Base-by-base conservation (phyloP, 352 stramenopile species). In the Pythium rishiriense region DNA sequence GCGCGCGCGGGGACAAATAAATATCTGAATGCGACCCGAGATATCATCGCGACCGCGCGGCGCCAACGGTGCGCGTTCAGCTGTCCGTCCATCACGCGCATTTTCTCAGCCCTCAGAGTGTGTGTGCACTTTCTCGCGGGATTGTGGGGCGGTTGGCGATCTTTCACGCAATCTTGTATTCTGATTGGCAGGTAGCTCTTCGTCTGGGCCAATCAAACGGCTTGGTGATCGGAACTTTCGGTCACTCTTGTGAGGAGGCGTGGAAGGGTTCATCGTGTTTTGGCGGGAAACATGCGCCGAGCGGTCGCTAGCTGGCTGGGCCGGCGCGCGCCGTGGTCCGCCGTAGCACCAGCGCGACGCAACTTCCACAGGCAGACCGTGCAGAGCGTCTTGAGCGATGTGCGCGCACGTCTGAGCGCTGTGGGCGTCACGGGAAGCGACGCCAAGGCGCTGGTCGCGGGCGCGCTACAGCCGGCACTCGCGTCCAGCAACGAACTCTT, bases 381-480 rank as follows among this genome's bases (percentile, higher is more conserved):
- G 21, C 54, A 49, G n/a, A 31, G 39, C 1, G 49, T 24, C 21
- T 26, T 81, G 14, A 50, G 43, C 4, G 62, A 79, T 52, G 50
- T 64, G 4, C 67, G 76, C 22, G 24, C 69, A 25, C 70, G 64
- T 47, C 37, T 85, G 26, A 37, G 21, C 22, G 51, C 24, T 9
- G 52, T 50, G 9, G 55, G 24, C 29, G 42, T 54, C 43, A 53
- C 31, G n/a, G 43, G 28, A 41, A 64, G 52, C 37, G 83, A 89
- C 56, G 78, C 83, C 22, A 90, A 89, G 69, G 72, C 68, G 21
- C 59, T 92, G 41, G 53, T 90, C 8, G 79, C 83, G 39, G 64
- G 79, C 35, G 78, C 78, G 49, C 54, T 92, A 37, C 54, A 65
- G 21, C 80, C 78, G 5, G 67, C 39, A 25, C 66, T 89, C 12